Evolutionary conservation across 345 rosid genomes (phyloP).

Genomic region (Litchi chinensis): DNA sequence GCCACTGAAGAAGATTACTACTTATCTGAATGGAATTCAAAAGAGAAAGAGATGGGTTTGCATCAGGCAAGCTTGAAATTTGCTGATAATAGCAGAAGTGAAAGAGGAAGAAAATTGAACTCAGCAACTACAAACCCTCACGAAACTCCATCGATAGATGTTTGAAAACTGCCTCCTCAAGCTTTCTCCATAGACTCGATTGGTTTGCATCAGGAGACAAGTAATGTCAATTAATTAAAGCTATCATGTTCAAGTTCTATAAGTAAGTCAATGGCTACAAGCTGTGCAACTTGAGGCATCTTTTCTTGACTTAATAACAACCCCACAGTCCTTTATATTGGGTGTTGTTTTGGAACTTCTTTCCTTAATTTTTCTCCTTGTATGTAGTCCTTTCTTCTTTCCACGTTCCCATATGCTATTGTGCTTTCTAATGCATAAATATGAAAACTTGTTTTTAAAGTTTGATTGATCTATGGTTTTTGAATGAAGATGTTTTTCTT

Average conservation of each 20-base stretch:
- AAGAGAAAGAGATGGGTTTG: conserved; percentile 52
- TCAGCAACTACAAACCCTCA: conserved; percentile 19
- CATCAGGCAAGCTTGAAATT: conserved; percentile 68
- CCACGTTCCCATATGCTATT: background rate
- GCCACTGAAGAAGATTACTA: conserved; percentile 79
- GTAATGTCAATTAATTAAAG: background rate
- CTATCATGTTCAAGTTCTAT: too few relatives aligned
- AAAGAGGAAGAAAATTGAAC: conserved; percentile 48
- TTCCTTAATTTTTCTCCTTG: background rate
- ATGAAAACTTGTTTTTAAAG: background rate
- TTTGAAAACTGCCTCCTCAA: conserved; percentile 21
- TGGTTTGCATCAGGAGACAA: background rate
- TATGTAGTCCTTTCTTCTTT: background rate
- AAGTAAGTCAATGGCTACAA: too few relatives aligned
- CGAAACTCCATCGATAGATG: conserved; percentile 19
- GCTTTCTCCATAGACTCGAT: background rate
- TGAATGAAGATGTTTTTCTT: background rate
- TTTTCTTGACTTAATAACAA: too few relatives aligned
- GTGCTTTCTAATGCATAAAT: background rate
- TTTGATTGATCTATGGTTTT: too few relatives aligned
- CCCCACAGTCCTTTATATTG: too few relatives aligned
- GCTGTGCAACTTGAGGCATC: too few relatives aligned
- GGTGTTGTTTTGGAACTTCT: too few relatives aligned
- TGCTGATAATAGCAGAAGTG: conserved; percentile 68
- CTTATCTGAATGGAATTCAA: conserved; percentile 64